A percentile compares a stretch with the other conserved stretches of the same genome.
These are phyloP conservation scores for Colletotrichum sp. DNA, from an alignment of 2,329 filamentous ascomycete species.

Conservation along the genomic window DNA sequence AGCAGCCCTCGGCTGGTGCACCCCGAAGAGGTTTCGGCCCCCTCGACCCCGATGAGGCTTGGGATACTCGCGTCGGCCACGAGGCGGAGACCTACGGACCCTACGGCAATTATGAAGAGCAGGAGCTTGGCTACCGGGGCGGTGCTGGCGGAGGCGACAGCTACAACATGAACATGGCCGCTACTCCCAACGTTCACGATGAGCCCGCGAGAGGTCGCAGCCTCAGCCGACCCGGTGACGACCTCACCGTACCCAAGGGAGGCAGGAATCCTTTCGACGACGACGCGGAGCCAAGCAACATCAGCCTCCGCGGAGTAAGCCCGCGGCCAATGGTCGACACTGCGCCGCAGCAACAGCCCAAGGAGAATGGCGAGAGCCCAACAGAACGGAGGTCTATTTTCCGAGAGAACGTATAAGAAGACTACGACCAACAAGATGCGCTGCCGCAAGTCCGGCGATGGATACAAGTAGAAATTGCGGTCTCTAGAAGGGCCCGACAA, in stretches of 20 bases:
- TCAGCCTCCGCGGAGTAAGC: conserved; percentile 72
- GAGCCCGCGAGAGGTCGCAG: conserved; percentile 21
- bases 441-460: background rate
- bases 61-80: conserved; percentile 79
- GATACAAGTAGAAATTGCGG: background rate
- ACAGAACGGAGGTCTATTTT: conserved; percentile 73
- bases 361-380: conserved; percentile 56
- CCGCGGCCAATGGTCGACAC: conserved; percentile 70
- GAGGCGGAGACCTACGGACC: conserved; percentile 69
- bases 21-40: conserved; percentile 65
- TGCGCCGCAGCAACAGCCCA: conserved; percentile 21
- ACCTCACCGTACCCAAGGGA: conserved; percentile 37
- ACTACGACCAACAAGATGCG: background rate
- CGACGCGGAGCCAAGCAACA: conserved; percentile 63
- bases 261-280: conserved; percentile 74
- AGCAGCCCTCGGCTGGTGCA: conserved; percentile 52
- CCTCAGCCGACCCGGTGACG: conserved; percentile 19
- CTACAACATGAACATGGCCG: conserved; percentile 55
- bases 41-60: conserved; percentile 83
- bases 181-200: conserved; percentile 35
- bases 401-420: conserved; percentile 64
- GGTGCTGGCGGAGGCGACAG: conserved; percentile 42
- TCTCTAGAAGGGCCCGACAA: background rate
- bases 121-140: conserved; percentile 65
- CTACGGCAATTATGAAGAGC: conserved; percentile 74